Percentiles rank a stretch among this genome's conserved stretches.
Conservation (phyloP, 768 basidiomycete genomes). For the Russula emetica region DNA sequence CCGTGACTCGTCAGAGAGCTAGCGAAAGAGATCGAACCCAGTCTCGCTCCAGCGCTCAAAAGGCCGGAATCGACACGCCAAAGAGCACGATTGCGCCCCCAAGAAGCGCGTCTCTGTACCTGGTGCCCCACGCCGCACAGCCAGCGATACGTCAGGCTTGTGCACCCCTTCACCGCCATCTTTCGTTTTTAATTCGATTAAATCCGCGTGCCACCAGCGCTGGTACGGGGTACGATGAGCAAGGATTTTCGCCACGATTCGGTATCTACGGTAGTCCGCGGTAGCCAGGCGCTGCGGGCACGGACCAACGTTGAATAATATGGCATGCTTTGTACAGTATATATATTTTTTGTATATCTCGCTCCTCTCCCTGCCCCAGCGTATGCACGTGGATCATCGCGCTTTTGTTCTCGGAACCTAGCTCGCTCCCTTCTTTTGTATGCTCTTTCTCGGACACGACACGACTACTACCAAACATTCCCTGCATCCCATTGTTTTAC, state of each 20-base stretch:
- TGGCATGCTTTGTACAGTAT: not conserved
- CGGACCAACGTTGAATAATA: constrained; percentile 19
- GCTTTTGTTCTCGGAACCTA: not conserved
- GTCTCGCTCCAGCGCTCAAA: constrained; percentile 66
- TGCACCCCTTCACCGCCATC: constrained; percentile 28
- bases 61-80: constrained; percentile 30
- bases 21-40: constrained; percentile 79
- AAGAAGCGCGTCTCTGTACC: constrained; percentile 40
- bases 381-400: not conserved
- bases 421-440: not conserved
- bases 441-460: not conserved
- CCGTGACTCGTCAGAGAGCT: constrained; percentile 88
- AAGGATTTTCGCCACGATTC: constrained; percentile 42
- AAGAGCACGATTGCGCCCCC: constrained; percentile 50
- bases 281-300: constrained; percentile 36
- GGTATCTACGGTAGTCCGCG: constrained; percentile 61
- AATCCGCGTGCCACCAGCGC: constrained; percentile 35
- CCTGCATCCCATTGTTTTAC: constrained; percentile 4
- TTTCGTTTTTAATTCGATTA: constrained; percentile 28
- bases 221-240: constrained; percentile 25
- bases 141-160: constrained; percentile 59
- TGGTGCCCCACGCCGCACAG: constrained; percentile 48
- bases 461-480: not conserved
- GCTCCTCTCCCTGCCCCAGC: not conserved
- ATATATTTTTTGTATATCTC: constrained; percentile 2